Conservation (phyloP, 768 basidiomycete genomes). For the Kwoniella botswanensis region DNA sequence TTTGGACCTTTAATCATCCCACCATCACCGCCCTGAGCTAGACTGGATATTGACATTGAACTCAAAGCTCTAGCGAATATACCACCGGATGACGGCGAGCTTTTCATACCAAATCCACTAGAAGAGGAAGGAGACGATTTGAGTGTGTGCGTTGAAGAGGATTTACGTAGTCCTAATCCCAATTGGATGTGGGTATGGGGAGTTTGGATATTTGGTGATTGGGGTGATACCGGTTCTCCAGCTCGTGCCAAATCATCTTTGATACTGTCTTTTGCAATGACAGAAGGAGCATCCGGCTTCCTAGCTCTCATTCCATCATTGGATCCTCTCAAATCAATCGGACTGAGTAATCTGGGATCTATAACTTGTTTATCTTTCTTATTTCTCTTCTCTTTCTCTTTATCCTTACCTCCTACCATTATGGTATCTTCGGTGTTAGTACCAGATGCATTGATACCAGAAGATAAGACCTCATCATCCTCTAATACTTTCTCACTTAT, state of each 20-base stretch:
- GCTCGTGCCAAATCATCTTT: neutral
- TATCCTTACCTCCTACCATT: slow-evolving; percentile 1
- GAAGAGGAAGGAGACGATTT: slow-evolving; percentile 2
- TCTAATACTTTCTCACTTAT: slow-evolving; percentile 45
- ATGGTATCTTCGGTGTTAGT: slow-evolving; percentile 12
- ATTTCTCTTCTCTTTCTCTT: slow-evolving; percentile 4
- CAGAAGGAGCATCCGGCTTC: slow-evolving; percentile 5
- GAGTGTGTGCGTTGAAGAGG: slow-evolving; percentile 10
- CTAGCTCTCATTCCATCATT: slow-evolving; percentile 7
- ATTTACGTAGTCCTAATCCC: slow-evolving; percentile 13
- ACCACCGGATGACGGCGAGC: slow-evolving; percentile 20
- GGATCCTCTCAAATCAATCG: slow-evolving; percentile 41
- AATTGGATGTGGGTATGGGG: neutral
- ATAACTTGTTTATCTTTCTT: slow-evolving; percentile 19
- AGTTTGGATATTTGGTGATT: slow-evolving; percentile 3
- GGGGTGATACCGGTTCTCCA: neutral
- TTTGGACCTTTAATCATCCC: slow-evolving; percentile 35
- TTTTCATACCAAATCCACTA: slow-evolving; percentile 12
- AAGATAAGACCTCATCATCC: slow-evolving; percentile 15
- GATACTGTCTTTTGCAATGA: neutral
- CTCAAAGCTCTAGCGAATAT: slow-evolving; percentile 40
- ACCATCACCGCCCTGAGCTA: slow-evolving; percentile 11
- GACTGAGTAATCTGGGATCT: slow-evolving; percentile 40
- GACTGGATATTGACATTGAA: slow-evolving; percentile 38
- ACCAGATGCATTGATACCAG: neutral